Evolutionary conservation across 495 filamentous ascomycete species (phyloP).

Genomic region (Xylaria venustula): DNA sequence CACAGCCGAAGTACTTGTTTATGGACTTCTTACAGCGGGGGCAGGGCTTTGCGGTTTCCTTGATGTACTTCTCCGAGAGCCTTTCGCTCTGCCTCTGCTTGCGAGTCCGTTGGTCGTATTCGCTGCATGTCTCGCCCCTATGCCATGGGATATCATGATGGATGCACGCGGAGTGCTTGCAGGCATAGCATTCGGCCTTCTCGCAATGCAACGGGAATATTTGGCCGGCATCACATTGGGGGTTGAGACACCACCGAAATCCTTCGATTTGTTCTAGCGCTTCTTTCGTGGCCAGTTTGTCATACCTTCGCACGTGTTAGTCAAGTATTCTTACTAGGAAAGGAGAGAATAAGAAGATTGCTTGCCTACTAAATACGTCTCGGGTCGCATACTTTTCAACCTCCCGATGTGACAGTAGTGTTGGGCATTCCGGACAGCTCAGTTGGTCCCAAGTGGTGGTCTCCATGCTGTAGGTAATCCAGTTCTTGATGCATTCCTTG

Average conservation of each 20-base stretch:
- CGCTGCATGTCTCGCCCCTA: constrained; percentile 44
- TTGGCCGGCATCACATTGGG: constrained; percentile 44
- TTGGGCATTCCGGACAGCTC: constrained; percentile 40
- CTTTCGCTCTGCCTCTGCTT: constrained; percentile 32
- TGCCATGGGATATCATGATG: constrained; percentile 49
- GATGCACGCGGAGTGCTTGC: constrained; percentile 38
- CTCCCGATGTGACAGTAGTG: constrained; percentile 33
- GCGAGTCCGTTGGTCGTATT: constrained; percentile 39
- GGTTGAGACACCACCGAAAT: constrained; percentile 44
- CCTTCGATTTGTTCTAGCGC: constrained; percentile 31
- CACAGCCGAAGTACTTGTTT: constrained; percentile 44
- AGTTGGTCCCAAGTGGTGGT: constrained; percentile 31
- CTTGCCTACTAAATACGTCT: constrained; percentile 29
- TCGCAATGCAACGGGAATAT: constrained; percentile 34
- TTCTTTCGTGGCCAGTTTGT: constrained; percentile 29
- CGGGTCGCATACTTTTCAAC: constrained; percentile 29
- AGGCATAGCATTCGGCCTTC: constrained; percentile 40
- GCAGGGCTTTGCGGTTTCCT: constrained; percentile 40
- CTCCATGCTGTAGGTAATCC: constrained; percentile 35
- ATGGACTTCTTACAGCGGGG: constrained; percentile 45
- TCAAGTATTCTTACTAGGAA: background rate
- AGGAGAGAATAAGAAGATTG: no score
- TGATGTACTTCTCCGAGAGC: constrained; percentile 38
- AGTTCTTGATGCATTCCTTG: constrained; percentile 34
- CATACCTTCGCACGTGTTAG: constrained; percentile 24